Conservation (phyloP, 177 flowering plant species). For the Vitis hybrid region DNA sequence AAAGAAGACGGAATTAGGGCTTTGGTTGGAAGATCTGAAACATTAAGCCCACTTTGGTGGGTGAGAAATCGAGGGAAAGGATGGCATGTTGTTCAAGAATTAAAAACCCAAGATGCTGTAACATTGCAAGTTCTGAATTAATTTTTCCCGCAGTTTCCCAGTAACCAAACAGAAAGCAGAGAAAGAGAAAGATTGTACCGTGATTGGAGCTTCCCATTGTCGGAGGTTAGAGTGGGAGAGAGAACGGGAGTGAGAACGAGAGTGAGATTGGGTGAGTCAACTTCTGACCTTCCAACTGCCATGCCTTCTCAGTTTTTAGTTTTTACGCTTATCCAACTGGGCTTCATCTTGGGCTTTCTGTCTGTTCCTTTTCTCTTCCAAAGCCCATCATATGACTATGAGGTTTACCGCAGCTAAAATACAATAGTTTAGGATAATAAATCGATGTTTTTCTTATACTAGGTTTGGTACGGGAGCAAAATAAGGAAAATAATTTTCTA, state of each 20-base stretch:
- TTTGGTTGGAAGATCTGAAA: neutral
- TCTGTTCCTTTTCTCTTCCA: no score
- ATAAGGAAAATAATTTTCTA: no score
- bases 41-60: neutral
- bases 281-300: neutral
- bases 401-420: no score
- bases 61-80: neutral
- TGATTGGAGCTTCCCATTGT: constrained; percentile 1
- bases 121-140: neutral
- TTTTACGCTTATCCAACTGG: no score
- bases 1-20: neutral
- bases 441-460: no score
- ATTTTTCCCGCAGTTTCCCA: neutral
- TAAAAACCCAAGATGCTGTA: neutral
- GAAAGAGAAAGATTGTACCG: neutral
- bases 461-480: no score
- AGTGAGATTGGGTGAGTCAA: neutral
- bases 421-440: no score
- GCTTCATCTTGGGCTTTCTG: no score
- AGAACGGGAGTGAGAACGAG: neutral
- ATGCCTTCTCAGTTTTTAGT: neutral
- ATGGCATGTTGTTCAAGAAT: neutral
- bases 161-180: neutral
- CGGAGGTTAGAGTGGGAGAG: neutral
- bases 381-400: no score